Evolutionary conservation across 208 protist species (phyloP), one percentile per base, ranked within the genome.

Genomic region (Trypanosoma theileri): DNA sequence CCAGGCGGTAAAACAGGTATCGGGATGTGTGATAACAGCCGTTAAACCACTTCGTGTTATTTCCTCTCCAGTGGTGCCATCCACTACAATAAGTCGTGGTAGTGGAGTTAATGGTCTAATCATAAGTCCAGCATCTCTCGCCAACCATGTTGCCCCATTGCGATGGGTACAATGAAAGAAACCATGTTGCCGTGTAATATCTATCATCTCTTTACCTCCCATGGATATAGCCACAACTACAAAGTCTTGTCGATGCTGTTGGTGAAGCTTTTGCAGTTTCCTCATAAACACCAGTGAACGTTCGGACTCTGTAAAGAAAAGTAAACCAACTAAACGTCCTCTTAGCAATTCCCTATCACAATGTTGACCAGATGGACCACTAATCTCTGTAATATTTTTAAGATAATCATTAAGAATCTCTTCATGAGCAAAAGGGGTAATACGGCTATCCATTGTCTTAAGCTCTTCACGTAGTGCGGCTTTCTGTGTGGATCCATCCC

Each of bases 271-370:
- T 45, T 84, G 62, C 19, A 95, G 73, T 16, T 48, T 19, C 21
- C 67, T 81, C 86, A 95, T 91, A 61, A 95, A 95, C 45, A 60
- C 56, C 14, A 81, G 60, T 26, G 78, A 86, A 21, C 85, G 79
- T 62, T 93, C 84, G 48, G 82, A 80, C 59, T 92, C 86, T 6
- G 83, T 86, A 73, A 92, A 95, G 73, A 90, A 95, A 57, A 92
- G 78, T 0, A 93, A 59, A 1, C 86, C 89, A 13, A 92, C 89
- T 22, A 95, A 60, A 4, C 86, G 77, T 9, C 89, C 89, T 62
- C 82, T 69, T n/a, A 95, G 78, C 58, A 91, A 55, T 41, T 85
- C 81, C 9, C 78, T 71, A 13, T 67, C 26, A 44, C 60, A 84
- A 10, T 66, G 1, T 14, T 80, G 71, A 1, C 89, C 89, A 6